Base-by-base conservation (phyloP, 768 basidiomycete genomes). In the Termitomyces sp. region DNA sequence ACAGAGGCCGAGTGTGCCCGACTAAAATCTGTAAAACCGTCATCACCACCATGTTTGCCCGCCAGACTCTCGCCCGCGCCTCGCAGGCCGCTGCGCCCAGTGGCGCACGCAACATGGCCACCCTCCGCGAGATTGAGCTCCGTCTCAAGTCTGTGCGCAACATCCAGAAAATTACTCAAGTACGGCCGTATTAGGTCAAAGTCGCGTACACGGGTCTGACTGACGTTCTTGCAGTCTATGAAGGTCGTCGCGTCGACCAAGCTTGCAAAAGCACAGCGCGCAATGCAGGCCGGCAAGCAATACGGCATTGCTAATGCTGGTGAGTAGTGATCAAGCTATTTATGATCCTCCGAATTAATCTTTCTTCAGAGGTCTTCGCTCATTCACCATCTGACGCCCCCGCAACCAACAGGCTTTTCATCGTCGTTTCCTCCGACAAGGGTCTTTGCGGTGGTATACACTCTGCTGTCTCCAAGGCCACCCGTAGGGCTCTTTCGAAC, bases 121-220 rank as follows among this genome's bases (percentile, higher is more conserved):
- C 97, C 61, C 87, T 99, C 65, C 89, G 95, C 65, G 96, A 99
- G 79, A 91, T 99, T 70, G 96, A 99, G 81, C 76, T 93, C 73
- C 88, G 96, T 68, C 83, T 92, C 76, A 93, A 96, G 86, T 97
- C 94, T 49, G 96, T 98, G 69, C 82, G 84, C 75, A 97, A 97
- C 80, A 96, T 96, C 73, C 93, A 97, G 84, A 98, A 98, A 91
- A 98, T 99, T 80, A 98, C 96, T 61, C 96, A 97, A 82, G 95
- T 93, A 63, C 63, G 82, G 66, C 60, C 51, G 58, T 16, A n/a
- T n/a, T 4, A 48, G 47, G 50, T 16, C 34, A 15, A 33, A 22
- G 50, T 50, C 42, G 42, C 69, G 45, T 31, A 16, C 18, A 55
- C 34, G 36, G 31, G 47, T 27, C 12, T 45, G 18, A 37, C 33